Evolutionary conservation across 768 basidiomycete species (phyloP), one percentile per base, ranked within the genome.

Genomic region (Cyclocybe aegerita): DNA sequence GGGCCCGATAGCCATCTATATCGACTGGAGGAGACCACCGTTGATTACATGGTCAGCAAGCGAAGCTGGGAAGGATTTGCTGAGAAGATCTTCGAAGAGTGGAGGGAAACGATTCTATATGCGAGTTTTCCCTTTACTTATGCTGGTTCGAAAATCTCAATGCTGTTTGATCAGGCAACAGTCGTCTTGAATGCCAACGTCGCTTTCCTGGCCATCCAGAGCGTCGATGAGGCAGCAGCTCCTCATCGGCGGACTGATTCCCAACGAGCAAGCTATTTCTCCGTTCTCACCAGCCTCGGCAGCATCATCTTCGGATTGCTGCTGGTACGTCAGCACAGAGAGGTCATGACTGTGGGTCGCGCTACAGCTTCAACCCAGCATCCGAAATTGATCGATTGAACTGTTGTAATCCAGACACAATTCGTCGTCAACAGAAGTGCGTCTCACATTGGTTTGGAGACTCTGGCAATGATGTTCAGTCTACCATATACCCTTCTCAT

Each of bases 401-500:
- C 5, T 23, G 4, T 23, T 23, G 23, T 23, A 23, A 23, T 7
- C 11, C 30, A 49, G 48, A 30, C 16, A 23, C n/a, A 49, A 15
- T 41, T 40, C 33, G n/a, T 49, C 4, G 17, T 16, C 9, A 41
- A 40, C 8, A 29, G 29, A 35, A 42, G 30, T 4, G 30, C 17
- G 8, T 11, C 38, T 33, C 14, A 12, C 8, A 32, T 42, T 7
- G 39, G 48, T 3, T 35, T 49, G 14, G 48, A 49, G 29, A 33
- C 39, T 0, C 40, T 49, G 15, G 48, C 48, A 16, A 40, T 49
- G 9, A 31, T 49, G 30, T 49, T 42, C 40, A 49, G 48, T 39
- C 39, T 49, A 30, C 48, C 48, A 5, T 49, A 49, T 34, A 23
- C 48, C 12, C 39, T 49, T 10, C 17, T 49, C 17, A 41, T 49